Evolutionary conservation across 2,329 filamentous ascomycete genomes (phyloP), one percentile per base, ranked within the genome.

Genomic region (Aspergillus fructus): DNA sequence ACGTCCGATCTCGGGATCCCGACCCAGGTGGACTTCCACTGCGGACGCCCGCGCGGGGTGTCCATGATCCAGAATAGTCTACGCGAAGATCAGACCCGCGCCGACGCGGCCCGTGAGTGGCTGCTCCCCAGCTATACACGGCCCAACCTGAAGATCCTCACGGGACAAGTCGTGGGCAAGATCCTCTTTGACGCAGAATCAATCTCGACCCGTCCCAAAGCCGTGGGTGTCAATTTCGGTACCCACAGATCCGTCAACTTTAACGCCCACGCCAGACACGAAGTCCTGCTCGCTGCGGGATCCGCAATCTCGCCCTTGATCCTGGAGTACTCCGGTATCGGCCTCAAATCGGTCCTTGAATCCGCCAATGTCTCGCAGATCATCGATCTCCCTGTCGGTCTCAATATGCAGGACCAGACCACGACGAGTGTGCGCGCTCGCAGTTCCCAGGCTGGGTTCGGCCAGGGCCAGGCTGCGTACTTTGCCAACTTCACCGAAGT

Each of bases 321-420:
- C 34, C 55, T 71, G 2, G 62, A 71, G 47, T 61, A 65, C 23
- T 71, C 69, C 9, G 68, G 68, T 21, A 68, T 71, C 52, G 69
- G 68, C 17, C 43, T 61, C 1, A 62, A 63, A 43, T 45, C 56
- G 5, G 49, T 65, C 1, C 61, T 68, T 3, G 60, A 63, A 13
- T 17, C 37, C 0, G 62, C 53, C 9, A 59, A 62, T 3, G 53
- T 69, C 40, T 33, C 59, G 4, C 66, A 67, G 30, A 39, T 59
- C 6, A 41, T 70, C 34, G 59, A 70, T 4, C 60, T 71, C 2
- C 67, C 69, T 1, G 68, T 71, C n/a, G 67, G 69, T 39, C 47
- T 66, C 15, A 71, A 71, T 30, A 53, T 70, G 39, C 67, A 71
- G 56, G 69, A 70, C 41, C 67, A 71, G 40, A 71, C 67, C 17